These are phyloP conservation scores for Eutrema yunnanense DNA, from an alignment of 345 rosid genomes.

Conservation along the genomic window DNA sequence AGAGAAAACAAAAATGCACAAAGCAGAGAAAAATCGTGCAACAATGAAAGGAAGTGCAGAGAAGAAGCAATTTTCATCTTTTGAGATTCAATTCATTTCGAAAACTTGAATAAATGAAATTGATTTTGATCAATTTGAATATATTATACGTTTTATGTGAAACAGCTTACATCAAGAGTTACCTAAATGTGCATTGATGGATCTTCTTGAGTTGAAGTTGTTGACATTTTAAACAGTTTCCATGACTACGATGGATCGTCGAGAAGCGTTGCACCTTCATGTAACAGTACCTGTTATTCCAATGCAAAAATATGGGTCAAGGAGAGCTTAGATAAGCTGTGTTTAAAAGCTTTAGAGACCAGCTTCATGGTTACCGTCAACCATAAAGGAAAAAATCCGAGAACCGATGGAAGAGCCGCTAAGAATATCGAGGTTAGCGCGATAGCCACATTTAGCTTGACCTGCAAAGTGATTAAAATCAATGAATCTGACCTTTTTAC, in stretches of 20 bases:
- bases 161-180: not conserved
- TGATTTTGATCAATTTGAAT: too few relatives aligned
- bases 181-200: not conserved
- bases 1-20: not conserved
- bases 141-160: not conserved
- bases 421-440: too few relatives aligned
- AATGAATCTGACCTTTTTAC: too few relatives aligned
- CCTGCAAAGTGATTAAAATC: too few relatives aligned
- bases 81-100: not conserved
- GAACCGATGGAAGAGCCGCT: too few relatives aligned
- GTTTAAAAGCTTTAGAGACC: too few relatives aligned
- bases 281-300: slow-evolving; percentile 60
- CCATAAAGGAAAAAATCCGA: too few relatives aligned
- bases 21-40: too few relatives aligned
- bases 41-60: not conserved
- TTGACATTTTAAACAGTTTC: slow-evolving; percentile 19
- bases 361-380: too few relatives aligned
- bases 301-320: not conserved
- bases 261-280: slow-evolving; percentile 86
- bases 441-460: too few relatives aligned
- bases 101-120: too few relatives aligned
- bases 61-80: not conserved
- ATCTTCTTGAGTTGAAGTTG: not conserved
- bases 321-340: not conserved
- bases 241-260: slow-evolving; percentile 70